phyloP scores from a whole-genome alignment of 805 yeast genomes.

The Cyberlindnera samutprakarnensis region DNA sequence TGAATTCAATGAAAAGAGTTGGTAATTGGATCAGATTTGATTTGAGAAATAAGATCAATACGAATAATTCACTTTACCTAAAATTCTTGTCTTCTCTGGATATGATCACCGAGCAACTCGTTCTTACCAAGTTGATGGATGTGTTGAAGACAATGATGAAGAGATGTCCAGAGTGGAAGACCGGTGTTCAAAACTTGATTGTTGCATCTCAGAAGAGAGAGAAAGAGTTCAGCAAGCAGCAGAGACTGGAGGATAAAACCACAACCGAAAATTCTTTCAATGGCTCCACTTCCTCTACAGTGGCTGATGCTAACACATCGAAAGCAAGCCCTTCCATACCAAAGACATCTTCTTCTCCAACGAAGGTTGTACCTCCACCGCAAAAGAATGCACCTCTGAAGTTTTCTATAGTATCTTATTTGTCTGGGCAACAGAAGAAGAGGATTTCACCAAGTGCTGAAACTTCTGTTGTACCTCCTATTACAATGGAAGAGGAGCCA shows the following conservation, averaged over 20 bases:
- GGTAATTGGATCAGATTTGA: slow-evolving; percentile 3
- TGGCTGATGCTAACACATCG: too few relatives aligned
- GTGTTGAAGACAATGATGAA: neutral
- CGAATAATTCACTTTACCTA: neutral
- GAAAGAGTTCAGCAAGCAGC: too few relatives aligned
- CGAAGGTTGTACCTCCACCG: neutral
- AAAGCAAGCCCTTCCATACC: too few relatives aligned
- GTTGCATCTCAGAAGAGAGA: neutral
- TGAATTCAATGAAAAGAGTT: neutral
- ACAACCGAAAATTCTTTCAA: neutral
- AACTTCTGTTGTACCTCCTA: too few relatives aligned
- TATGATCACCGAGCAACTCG: neutral
- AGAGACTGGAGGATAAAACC: neutral
- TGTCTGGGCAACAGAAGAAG: too few relatives aligned
- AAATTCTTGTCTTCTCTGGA: neutral
- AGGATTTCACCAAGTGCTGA: too few relatives aligned
- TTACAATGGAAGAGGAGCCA: neutral
- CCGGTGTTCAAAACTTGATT: neutral
- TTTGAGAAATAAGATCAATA: neutral
- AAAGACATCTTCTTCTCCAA: too few relatives aligned
- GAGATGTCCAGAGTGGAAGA: neutral
- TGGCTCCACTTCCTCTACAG: neutral
- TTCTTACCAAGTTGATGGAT: slow-evolving; percentile 1
- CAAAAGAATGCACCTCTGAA: neutral
- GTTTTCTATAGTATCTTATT: too few relatives aligned